These are phyloP conservation scores for Saturnispora sanitii DNA, from an alignment of 805 yeast species.

Conservation along the genomic window DNA sequence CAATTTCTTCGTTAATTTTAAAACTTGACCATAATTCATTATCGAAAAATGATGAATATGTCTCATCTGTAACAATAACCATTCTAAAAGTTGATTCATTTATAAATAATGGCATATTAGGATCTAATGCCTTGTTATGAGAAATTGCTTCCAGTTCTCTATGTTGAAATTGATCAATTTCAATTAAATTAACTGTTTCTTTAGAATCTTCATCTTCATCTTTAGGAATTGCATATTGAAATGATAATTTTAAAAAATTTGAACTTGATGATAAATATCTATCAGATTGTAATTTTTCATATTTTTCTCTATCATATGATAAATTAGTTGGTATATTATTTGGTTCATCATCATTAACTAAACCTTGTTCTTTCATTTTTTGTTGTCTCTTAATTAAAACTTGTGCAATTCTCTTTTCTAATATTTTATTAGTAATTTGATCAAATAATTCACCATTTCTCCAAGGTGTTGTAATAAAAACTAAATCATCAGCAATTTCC, in stretches of 20 bases:
- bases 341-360: constrained; percentile 22
- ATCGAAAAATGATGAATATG: constrained; percentile 77
- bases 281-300: constrained; percentile 58
- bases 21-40: constrained; percentile 56
- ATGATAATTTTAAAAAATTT: constrained; percentile 74
- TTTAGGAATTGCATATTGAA: constrained; percentile 77
- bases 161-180: constrained; percentile 13
- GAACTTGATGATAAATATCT: constrained; percentile 83
- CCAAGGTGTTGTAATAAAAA: constrained; percentile 79
- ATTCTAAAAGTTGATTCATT: constrained; percentile 85
- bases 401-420: constrained; percentile 62
- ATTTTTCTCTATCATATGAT: constrained; percentile 50
- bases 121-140: constrained; percentile 78
- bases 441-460: constrained; percentile 65
- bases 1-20: constrained; percentile 40
- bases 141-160: constrained; percentile 25
- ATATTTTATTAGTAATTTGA: constrained; percentile 46
- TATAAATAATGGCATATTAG: constrained; percentile 62
- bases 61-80: constrained; percentile 91
- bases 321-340: constrained; percentile 49
- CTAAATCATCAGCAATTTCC: constrained; percentile 76
- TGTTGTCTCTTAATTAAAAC: constrained; percentile 37
- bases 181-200: constrained; percentile 10
- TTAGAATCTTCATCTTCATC: constrained; percentile 28
- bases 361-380: constrained; percentile 23